These are phyloP conservation scores for Cladosporium sp. DNA, from an alignment of 2,329 filamentous ascomycete species.

Conservation along the genomic window DNA sequence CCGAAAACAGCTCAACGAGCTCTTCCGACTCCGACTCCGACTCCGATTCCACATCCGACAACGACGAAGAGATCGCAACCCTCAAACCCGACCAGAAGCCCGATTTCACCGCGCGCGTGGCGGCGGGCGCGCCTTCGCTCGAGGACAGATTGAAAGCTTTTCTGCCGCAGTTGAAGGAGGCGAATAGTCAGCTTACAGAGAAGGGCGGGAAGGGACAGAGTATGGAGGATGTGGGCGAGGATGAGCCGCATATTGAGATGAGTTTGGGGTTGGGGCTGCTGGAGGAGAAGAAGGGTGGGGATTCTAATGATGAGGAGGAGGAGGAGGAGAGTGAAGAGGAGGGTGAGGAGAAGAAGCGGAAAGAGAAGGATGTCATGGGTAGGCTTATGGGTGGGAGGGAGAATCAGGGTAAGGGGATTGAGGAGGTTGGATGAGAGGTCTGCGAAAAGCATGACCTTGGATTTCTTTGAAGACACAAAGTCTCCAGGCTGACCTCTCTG, in stretches of 20 bases:
- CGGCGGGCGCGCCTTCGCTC: conserved; percentile 14
- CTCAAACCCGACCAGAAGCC: conserved; percentile 7
- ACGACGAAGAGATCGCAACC: conserved; percentile 4
- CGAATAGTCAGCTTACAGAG: conserved; percentile 26
- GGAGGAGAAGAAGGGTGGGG: conserved; percentile 24
- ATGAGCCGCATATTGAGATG: conserved; percentile 34
- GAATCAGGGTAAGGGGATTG: conserved; percentile 1
- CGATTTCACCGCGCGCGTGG: background rate
- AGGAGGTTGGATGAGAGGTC: conserved; percentile 8
- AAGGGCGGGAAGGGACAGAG: conserved; percentile 20
- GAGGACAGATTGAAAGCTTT: conserved; percentile 26
- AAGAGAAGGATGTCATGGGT: conserved; percentile 21
- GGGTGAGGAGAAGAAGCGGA: conserved; percentile 2
- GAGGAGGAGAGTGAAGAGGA: conserved; percentile 10
- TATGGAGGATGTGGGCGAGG: conserved; percentile 32
- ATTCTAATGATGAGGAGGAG: conserved; percentile 14
- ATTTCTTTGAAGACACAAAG: no score
- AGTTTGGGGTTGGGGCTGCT: conserved; percentile 32
- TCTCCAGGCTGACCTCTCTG: no score
- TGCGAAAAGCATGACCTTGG: background rate
- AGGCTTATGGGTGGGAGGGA: conserved; percentile 22
- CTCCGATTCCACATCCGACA: background rate
- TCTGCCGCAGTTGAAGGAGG: conserved; percentile 28
- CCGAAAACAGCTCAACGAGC: no score
- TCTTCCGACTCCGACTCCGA: no score